Percentiles rank a stretch among this genome's conserved stretches.
phyloP scores from a whole-genome alignment of 1,284 basidiomycete genomes.

The Trichosporon ovoides region DNA sequence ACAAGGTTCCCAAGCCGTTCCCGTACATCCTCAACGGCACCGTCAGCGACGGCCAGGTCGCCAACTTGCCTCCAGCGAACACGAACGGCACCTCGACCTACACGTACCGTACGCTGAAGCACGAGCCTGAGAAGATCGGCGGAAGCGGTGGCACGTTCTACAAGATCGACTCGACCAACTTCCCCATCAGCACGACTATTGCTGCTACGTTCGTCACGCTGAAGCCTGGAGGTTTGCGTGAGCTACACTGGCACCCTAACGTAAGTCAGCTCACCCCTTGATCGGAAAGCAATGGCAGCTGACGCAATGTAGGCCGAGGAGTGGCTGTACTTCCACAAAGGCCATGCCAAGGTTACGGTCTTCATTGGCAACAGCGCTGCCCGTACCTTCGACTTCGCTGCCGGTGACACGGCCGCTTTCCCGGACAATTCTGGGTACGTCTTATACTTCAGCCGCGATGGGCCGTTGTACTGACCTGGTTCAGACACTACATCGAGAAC shows the following conservation, averaged over 20 bases:
- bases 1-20: slow-evolving; percentile 45
- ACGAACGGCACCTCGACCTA: slow-evolving; percentile 10
- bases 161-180: slow-evolving; percentile 60
- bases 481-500: slow-evolving; percentile 62
- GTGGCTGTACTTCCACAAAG: slow-evolving; percentile 49
- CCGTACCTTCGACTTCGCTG: slow-evolving; percentile 62
- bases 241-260: slow-evolving; percentile 64
- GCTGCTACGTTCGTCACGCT: slow-evolving; percentile 64
- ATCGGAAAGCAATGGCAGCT: too few species aligned
- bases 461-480: too few species aligned
- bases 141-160: slow-evolving; percentile 55
- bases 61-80: slow-evolving; percentile 5
- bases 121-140: slow-evolving; percentile 42
- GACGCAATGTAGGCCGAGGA: slow-evolving; percentile 36
- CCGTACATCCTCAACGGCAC: slow-evolving; percentile 62
- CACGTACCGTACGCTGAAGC: slow-evolving; percentile 42
- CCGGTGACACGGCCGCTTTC: slow-evolving; percentile 60
- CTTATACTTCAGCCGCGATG: too few species aligned
- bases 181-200: slow-evolving; percentile 58
- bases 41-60: slow-evolving; percentile 10
- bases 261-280: too few species aligned
- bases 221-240: slow-evolving; percentile 62
- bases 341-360: slow-evolving; percentile 58
- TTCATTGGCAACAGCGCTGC: slow-evolving; percentile 61
- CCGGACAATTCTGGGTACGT: slow-evolving; percentile 49